Evolutionary conservation across 352 stramenopile genomes (phyloP).

Genomic region (Thraustochytrium sp.): DNA sequence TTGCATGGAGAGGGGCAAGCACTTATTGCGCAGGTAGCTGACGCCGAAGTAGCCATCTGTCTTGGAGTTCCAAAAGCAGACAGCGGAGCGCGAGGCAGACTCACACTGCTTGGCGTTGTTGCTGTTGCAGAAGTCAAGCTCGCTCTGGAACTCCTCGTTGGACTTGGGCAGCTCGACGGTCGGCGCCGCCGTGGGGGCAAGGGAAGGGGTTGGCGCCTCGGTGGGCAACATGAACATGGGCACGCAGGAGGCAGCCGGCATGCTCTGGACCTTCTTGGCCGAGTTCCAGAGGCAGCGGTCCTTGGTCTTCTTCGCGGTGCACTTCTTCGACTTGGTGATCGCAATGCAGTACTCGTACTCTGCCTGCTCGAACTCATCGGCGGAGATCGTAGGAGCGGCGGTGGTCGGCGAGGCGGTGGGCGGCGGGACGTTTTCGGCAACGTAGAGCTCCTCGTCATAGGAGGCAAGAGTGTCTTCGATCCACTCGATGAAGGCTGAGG

Average conservation of each 20-base stretch:
- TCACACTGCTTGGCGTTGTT: not conserved
- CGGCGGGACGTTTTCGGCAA: not conserved
- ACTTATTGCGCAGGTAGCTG: not conserved
- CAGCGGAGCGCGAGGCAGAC: not conserved
- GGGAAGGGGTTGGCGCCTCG: not conserved
- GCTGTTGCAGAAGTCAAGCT: slow-evolving; percentile 58
- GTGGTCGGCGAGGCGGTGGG: not conserved
- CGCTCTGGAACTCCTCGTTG: slow-evolving; percentile 68
- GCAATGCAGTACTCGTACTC: not conserved
- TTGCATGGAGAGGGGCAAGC: not conserved
- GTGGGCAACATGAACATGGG: not conserved
- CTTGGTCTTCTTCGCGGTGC: not conserved
- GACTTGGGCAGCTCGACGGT: slow-evolving; percentile 56
- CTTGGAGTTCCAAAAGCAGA: not conserved
- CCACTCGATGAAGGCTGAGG: slow-evolving; percentile 48
- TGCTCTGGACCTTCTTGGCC: not conserved
- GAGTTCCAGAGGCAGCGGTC: not conserved
- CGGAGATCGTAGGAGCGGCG: not conserved
- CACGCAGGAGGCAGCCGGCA: not conserved
- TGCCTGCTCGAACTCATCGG: not conserved
- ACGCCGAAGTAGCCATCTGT: not conserved
- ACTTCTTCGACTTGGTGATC: not conserved
- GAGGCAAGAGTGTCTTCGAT: slow-evolving; percentile 10
- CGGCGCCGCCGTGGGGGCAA: not conserved
- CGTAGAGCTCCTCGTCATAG: not conserved